These are phyloP conservation scores for Corymbia calophylla DNA, from an alignment of 441 rosid genomes.

Conservation along the genomic window DNA sequence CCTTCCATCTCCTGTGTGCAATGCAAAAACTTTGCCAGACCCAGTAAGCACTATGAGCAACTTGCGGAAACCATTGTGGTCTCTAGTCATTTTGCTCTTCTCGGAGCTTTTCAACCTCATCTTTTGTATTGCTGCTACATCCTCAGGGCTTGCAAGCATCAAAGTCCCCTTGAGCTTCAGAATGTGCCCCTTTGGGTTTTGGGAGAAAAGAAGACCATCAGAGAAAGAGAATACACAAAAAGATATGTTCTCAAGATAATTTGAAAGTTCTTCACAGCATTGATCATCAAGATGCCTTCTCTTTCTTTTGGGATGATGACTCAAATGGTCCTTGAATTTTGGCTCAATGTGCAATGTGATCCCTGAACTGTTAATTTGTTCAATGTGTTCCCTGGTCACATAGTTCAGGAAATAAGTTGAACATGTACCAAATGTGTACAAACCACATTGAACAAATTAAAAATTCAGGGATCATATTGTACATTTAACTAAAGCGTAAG, in stretches of 20 bases:
- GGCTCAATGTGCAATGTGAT: not conserved
- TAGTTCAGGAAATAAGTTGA: not conserved
- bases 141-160: constrained; percentile 96
- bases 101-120: constrained; percentile 86
- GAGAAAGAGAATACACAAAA: not conserved
- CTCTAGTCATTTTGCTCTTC: constrained; percentile 95
- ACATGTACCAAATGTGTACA: not conserved
- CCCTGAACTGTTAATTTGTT: not conserved
- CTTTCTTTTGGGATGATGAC: not conserved
- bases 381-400: not conserved
- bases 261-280: not conserved
- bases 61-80: constrained; percentile 98
- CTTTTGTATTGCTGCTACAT: constrained; percentile 76
- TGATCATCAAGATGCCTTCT: not conserved
- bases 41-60: constrained; percentile 78
- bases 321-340: not conserved
- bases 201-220: not conserved
- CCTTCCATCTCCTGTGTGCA: constrained; percentile 98
- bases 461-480: not conserved
- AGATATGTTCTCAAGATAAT: not conserved
- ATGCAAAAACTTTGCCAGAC: constrained; percentile 83
- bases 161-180: constrained; percentile 92
- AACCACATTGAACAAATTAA: not conserved
- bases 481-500: no score
- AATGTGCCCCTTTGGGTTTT: constrained; percentile 63